Conservation (phyloP, 2,329 filamentous ascomycete species). For the Apiospora hydei region DNA sequence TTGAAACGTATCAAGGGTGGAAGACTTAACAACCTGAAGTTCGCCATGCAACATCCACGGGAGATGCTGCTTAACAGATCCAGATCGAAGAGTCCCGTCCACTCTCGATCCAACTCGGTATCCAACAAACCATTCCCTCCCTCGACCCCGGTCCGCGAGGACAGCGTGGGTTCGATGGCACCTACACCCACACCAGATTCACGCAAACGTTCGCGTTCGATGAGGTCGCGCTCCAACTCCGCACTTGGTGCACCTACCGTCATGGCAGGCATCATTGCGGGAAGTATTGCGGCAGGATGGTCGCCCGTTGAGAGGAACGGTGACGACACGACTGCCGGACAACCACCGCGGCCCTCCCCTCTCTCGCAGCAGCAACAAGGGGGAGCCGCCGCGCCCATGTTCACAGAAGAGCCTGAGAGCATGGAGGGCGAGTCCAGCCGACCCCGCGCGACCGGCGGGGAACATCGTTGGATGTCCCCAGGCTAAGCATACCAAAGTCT, state of each 20-base stretch:
- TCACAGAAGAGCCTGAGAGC: slow-evolving; percentile 47
- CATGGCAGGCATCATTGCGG: slow-evolving; percentile 85
- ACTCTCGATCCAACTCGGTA: slow-evolving; percentile 70
- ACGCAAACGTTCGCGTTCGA: slow-evolving; percentile 72
- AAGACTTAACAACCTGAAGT: slow-evolving; percentile 81
- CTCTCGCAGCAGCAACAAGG: not conserved
- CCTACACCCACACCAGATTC: slow-evolving; percentile 64
- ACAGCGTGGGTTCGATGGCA: slow-evolving; percentile 57
- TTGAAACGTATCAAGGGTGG: slow-evolving; percentile 83
- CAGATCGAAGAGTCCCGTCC: slow-evolving; percentile 65
- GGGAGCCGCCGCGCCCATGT: slow-evolving; percentile 30
- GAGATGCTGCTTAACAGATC: slow-evolving; percentile 66
- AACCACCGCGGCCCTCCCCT: not conserved
- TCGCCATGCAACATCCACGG: slow-evolving; percentile 77
- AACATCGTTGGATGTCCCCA: slow-evolving; percentile 35
- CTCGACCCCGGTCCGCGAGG: slow-evolving; percentile 67
- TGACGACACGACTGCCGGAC: slow-evolving; percentile 32
- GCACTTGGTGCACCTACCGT: slow-evolving; percentile 77
- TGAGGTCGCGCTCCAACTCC: slow-evolving; percentile 70
- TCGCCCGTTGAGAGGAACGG: slow-evolving; percentile 64
- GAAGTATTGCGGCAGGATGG: slow-evolving; percentile 79
- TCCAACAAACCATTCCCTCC: slow-evolving; percentile 49
- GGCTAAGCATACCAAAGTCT: slow-evolving; percentile 40
- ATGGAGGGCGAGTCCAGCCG: slow-evolving; percentile 35
- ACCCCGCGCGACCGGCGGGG: not conserved